Evolutionary conservation across 2,329 filamentous ascomycete genomes (phyloP), one percentile per base, ranked within the genome.

Genomic region (Myriangium duriaei): DNA sequence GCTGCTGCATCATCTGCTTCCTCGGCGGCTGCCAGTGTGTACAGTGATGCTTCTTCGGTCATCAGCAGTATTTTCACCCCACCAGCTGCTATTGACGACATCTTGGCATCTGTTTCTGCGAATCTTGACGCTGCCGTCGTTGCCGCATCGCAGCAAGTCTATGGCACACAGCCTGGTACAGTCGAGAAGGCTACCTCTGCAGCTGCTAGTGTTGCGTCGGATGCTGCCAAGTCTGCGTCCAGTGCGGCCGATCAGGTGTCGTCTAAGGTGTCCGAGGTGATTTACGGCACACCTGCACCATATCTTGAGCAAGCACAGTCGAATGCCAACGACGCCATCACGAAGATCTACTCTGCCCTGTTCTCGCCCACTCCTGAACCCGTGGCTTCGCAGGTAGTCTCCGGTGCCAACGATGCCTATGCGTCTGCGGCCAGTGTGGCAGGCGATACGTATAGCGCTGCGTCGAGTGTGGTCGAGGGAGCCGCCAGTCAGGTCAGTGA

Each of bases 81-180:
- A 15, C 69, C 73, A 3, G 67, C 74, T 19, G 60, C 66, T 11
- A 55, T 78, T 13, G 72, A 78, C 17, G 72, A 76, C 48, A 59
- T 71, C 49, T 71, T 67, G 2, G 69, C 67, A 13, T 66, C 67
- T 15, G 68, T 67, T 11, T 68, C 67, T 2, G 64, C 66, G 3
- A 68, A 65, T 36, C 68, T 65, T 49, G 63, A 62, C 11, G 49
- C 50, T 26, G 51, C 48, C 9, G 47, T 49, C 5, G 49, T 47
- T n/a, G 37, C 24, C 17, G 67, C 66, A 30, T 73, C 67, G 36
- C 64, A 66, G 46, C 69, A 68, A 21, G 56, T 77, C 19, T 74
- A 76, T 44, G 71, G 72, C 32, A 65, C 65, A 5, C 62, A 68
- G 38, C 59, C 63, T 1, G 60, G 62, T 2, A 62, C 58, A 4